Evolutionary conservation across 78 protist genomes (phyloP).

Genomic region (Mantamonas sphyraenae): DNA sequence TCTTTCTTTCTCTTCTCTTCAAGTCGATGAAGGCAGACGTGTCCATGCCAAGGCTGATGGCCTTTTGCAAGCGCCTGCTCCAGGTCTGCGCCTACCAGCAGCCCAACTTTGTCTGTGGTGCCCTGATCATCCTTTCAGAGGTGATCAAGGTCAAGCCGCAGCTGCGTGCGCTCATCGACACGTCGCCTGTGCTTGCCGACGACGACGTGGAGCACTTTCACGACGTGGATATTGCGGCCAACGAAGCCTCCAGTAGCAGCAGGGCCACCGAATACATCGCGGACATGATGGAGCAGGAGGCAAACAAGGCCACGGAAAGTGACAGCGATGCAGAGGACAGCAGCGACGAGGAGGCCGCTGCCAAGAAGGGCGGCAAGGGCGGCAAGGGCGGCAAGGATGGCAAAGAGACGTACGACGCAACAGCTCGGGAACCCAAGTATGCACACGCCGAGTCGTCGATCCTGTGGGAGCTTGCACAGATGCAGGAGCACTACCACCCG

Average conservation of each 20-base stretch:
- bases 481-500: conserved; percentile 54
- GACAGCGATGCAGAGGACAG: neutral
- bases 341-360: neutral
- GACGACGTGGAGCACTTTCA: neutral
- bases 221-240: too few species aligned
- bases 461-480: conserved; percentile 18
- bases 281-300: neutral
- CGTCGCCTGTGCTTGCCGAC: neutral
- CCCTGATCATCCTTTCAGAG: conserved; percentile 10
- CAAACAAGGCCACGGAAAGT: neutral
- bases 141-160: too few species aligned
- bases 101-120: conserved; percentile 6
- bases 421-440: conserved; percentile 33
- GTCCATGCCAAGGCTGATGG: neutral
- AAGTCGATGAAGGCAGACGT: conserved; percentile 12
- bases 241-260: too few species aligned
- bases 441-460: conserved; percentile 36
- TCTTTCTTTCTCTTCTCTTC: conserved; percentile 23
- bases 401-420: neutral
- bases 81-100: conserved; percentile 8
- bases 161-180: neutral
- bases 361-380: too few species aligned
- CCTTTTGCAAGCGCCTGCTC: conserved; percentile 31
- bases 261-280: too few species aligned
- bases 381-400: too few species aligned